Evolutionary conservation across 768 basidiomycete species (phyloP).

Genomic region (Mycena capillaripes): DNA sequence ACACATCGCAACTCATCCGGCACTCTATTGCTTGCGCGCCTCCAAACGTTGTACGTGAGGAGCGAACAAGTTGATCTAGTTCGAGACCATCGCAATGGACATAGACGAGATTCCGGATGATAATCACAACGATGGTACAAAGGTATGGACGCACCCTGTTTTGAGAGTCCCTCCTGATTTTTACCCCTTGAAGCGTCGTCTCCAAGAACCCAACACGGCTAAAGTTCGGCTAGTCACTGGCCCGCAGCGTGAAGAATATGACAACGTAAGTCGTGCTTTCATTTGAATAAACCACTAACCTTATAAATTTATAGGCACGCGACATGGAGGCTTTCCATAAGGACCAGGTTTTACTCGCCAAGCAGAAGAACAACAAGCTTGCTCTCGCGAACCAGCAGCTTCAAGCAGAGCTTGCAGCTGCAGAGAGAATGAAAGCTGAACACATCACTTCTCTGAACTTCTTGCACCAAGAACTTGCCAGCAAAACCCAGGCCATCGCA

Average conservation of each 20-base stretch:
- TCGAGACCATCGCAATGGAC: too few species aligned
- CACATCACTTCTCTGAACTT: neutral
- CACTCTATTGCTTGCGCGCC: slow-evolving; percentile 18
- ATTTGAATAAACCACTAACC: slow-evolving; percentile 3
- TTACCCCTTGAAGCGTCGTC: slow-evolving; percentile 13
- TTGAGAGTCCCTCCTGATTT: slow-evolving; percentile 18
- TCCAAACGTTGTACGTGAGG: slow-evolving; percentile 32
- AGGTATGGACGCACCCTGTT: slow-evolving; percentile 16
- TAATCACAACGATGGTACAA: neutral
- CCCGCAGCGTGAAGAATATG: slow-evolving; percentile 1
- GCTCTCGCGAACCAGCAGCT: slow-evolving; percentile 10
- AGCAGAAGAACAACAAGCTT: slow-evolving; percentile 10
- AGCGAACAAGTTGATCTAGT: slow-evolving; percentile 25
- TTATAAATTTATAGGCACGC: slow-evolving; percentile 17
- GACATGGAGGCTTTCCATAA: slow-evolving; percentile 7
- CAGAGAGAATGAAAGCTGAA: slow-evolving; percentile 11
- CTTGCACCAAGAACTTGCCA: slow-evolving; percentile 6
- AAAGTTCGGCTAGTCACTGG: slow-evolving; percentile 26
- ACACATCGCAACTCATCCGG: neutral
- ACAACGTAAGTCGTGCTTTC: slow-evolving; percentile 16
- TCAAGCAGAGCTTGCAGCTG: slow-evolving; percentile 12
- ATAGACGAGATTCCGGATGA: too few species aligned
- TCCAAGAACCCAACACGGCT: neutral
- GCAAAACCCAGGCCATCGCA: slow-evolving; percentile 5
- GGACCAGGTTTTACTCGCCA: slow-evolving; percentile 12